Conservation (phyloP, 1,284 basidiomycete species). For the Athelia sp. region DNA sequence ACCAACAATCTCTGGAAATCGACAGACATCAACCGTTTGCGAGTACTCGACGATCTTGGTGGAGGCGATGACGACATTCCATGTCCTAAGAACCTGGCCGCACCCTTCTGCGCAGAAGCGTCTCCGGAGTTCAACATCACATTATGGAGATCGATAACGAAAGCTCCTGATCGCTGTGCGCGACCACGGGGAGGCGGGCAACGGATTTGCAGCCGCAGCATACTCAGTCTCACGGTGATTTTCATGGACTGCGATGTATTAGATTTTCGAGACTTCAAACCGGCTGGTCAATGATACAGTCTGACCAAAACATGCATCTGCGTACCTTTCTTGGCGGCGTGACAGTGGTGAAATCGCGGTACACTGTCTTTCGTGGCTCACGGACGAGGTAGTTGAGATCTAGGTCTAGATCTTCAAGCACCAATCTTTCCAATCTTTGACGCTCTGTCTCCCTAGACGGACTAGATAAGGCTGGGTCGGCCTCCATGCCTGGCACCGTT, state of each 20-base stretch:
- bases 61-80: constrained; percentile 5
- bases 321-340: not conserved
- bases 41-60: not conserved
- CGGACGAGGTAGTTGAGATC: constrained; percentile 39
- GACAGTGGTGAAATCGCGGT: too few species aligned
- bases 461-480: constrained; percentile 19
- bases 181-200: constrained; percentile 41
- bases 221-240: constrained; percentile 35
- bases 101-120: constrained; percentile 17
- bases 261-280: not conserved
- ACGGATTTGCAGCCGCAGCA: constrained; percentile 58
- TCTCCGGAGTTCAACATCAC: constrained; percentile 36
- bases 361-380: too few species aligned
- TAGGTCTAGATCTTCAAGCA: constrained; percentile 51
- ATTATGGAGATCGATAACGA: constrained; percentile 61
- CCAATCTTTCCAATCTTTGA: constrained; percentile 40
- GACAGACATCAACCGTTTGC: constrained; percentile 8
- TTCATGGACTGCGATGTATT: constrained; percentile 8
- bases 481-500: constrained; percentile 12
- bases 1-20: constrained; percentile 42
- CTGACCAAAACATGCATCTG: not conserved
- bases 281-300: not conserved
- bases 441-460: constrained; percentile 24
- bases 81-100: constrained; percentile 36
- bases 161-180: constrained; percentile 53